Evolutionary conservation across 495 filamentous ascomycete genomes (phyloP).

Genomic region (Podospora comata): DNA sequence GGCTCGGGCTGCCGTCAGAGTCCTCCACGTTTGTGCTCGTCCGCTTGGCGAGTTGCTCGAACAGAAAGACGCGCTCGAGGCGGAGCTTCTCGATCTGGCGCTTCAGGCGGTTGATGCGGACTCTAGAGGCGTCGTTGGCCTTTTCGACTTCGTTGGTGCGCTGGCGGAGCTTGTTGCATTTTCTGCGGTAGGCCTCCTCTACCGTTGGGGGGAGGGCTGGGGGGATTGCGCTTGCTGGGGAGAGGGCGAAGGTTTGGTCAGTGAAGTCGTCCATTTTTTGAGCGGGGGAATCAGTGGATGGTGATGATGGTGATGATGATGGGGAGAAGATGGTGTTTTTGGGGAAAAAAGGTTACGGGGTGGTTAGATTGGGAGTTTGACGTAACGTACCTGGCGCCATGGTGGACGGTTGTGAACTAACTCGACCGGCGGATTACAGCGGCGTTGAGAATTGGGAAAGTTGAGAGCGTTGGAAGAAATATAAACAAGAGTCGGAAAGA

Average conservation of each 20-base stretch:
- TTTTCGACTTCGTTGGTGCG: conserved; percentile 88
- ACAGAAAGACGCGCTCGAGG: conserved; percentile 81
- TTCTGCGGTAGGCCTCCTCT: conserved; percentile 91
- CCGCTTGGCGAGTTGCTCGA: conserved; percentile 80
- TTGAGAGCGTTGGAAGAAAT: neutral
- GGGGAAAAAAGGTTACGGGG: too few relatives aligned
- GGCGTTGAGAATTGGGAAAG: neutral
- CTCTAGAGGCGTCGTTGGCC: conserved; percentile 73
- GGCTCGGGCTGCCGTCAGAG: conserved; percentile 68
- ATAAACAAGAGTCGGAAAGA: conserved; percentile 6
- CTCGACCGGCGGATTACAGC: neutral
- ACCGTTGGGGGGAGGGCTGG: conserved; percentile 84
- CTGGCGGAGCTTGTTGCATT: conserved; percentile 92
- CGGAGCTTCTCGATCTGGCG: conserved; percentile 87
- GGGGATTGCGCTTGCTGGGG: conserved; percentile 46
- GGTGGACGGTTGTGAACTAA: conserved; percentile 6
- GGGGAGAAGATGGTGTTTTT: neutral
- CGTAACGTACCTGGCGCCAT: conserved; percentile 33
- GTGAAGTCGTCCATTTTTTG: neutral
- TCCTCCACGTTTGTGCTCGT: conserved; percentile 78
- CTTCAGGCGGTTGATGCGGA: conserved; percentile 75
- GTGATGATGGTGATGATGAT: neutral
- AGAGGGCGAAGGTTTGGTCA: conserved; percentile 6
- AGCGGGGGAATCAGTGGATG: neutral
- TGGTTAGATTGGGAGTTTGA: neutral